Base-by-base conservation (phyloP, 192 early-diverging fungal genomes). In the Globomyces pollinis-pini region DNA sequence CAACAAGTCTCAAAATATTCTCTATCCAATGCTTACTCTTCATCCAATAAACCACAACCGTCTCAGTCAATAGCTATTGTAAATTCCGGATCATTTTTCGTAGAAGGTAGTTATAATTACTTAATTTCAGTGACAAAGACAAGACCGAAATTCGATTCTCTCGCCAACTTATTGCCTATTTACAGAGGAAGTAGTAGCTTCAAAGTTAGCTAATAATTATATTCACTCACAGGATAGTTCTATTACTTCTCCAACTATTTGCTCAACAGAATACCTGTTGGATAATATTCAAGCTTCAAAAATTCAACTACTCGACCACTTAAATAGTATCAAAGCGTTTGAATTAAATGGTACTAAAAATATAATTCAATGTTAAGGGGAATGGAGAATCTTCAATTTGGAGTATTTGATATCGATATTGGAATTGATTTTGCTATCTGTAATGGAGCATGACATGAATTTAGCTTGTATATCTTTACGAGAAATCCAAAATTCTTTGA, bases 381-480 rank as follows among this genome's bases (percentile, higher is more conserved):
- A 33, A 7, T 51, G 50, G 50, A 34, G 28, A 20, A n/a, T 51
- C 7, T 7, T 51, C 2, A 31, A 51, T 51, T 9, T 33, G 2
- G 30, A 51, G 28, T 34, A 33, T 7, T n/a, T 26, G 16, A 20
- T 16, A 24, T 30, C 16, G 15, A 28, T 60, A 11, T 39, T 69
- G 18, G 44, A 60, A 21, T 59, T 53, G 36, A 39, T 69, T 20
- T 32, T 69, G 8, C 23, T 56, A 20, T 24, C 44, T 5, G 6
- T 23, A 2, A 12, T 52, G 11, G 60, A 49, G n/a, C 23, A 62
- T 39, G 60, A 62, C 28, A 32, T 39, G 5, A 13, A 24, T 13
- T 28, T 62, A 18, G 49, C 53, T 18, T 13, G 8, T 38, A 35
- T 31, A 2, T 18, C 33, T 23, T n/a, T 4, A 13, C 1, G 8